phyloP scores from a whole-genome alignment of 2,329 filamentous ascomycete genomes.

The Ophiostoma australiae region DNA sequence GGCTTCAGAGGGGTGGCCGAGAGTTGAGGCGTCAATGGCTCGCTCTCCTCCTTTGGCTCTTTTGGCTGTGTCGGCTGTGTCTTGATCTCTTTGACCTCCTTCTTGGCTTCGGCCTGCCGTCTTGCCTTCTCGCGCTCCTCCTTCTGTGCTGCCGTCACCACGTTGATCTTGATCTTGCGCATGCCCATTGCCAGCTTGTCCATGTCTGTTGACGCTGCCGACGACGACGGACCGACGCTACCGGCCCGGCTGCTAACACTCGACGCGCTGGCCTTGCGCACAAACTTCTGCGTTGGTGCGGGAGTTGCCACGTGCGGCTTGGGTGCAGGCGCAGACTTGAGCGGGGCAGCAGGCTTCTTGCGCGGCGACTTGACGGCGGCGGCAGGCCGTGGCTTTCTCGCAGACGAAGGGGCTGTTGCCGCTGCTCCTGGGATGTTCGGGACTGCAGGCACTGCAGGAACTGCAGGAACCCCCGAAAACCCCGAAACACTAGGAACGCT shows the following conservation, averaged over 20 bases:
- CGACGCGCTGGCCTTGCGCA: conserved; percentile 9
- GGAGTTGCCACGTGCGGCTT: conserved; percentile 9
- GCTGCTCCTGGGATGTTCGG: background rate
- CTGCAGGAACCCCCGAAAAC: background rate
- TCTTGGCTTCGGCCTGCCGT: conserved; percentile 19
- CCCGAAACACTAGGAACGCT: conserved; percentile 26
- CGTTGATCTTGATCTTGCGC: conserved; percentile 59
- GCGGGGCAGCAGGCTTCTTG: conserved; percentile 21
- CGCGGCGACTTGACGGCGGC: conserved; percentile 33
- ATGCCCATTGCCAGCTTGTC: conserved; percentile 54
- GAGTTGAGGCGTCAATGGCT: too few species aligned
- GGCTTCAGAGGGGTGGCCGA: background rate
- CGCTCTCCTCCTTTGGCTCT: background rate
- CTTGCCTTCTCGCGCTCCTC: conserved; percentile 44
- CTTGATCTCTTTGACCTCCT: background rate
- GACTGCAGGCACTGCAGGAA: background rate
- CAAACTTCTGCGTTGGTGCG: conserved; percentile 15
- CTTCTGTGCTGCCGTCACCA: conserved; percentile 55
- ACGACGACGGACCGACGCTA: conserved; percentile 12
- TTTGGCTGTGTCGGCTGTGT: background rate
- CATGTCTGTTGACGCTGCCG: conserved; percentile 39
- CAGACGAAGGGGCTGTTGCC: conserved; percentile 37
- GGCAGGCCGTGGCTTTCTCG: conserved; percentile 57
- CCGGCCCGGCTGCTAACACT: conserved; percentile 14
- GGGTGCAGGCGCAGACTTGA: background rate